Percentiles rank a stretch among this genome's conserved stretches.
These are phyloP conservation scores for Leccinum subrobustum DNA, from an alignment of 1,284 basidiomycete genomes.

Conservation along the genomic window DNA sequence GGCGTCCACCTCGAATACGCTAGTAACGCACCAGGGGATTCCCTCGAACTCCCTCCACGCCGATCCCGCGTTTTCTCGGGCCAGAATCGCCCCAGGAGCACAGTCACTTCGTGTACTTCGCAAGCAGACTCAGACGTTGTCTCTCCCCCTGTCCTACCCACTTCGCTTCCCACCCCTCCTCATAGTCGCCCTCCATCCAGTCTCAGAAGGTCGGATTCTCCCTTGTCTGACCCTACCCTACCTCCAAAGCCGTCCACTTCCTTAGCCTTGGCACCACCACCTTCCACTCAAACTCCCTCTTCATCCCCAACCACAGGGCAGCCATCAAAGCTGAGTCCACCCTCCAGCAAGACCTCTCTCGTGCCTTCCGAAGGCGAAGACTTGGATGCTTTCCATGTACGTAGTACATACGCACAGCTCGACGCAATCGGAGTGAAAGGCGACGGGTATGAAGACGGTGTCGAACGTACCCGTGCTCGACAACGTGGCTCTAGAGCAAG, in stretches of 20 bases:
- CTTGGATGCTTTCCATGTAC: slow-evolving; percentile 81
- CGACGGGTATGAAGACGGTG: slow-evolving; percentile 88
- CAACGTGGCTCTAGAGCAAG: slow-evolving; percentile 59
- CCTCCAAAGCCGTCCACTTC: slow-evolving; percentile 16
- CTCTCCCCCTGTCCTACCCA: slow-evolving; percentile 20
- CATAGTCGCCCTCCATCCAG: slow-evolving; percentile 33
- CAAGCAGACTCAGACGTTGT: slow-evolving; percentile 17
- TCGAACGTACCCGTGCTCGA: slow-evolving; percentile 90
- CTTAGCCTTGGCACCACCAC: slow-evolving; percentile 22
- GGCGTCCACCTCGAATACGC: slow-evolving; percentile 9
- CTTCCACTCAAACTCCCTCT: slow-evolving; percentile 32
- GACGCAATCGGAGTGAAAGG: slow-evolving; percentile 85
- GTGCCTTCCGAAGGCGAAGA: slow-evolving; percentile 78
- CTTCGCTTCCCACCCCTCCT: slow-evolving; percentile 33
- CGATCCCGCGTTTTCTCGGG: slow-evolving; percentile 25
- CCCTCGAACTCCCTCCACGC: slow-evolving; percentile 28
- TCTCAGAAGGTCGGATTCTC: slow-evolving; percentile 24
- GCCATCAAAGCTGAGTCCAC: slow-evolving; percentile 35
- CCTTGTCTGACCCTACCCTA: slow-evolving; percentile 19
- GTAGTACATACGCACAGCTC: slow-evolving; percentile 85
- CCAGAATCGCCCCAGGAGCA: slow-evolving; percentile 25
- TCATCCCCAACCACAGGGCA: slow-evolving; percentile 38
- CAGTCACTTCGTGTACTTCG: slow-evolving; percentile 30
- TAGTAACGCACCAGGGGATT: slow-evolving; percentile 8
- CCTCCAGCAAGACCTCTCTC: slow-evolving; percentile 56